Base-by-base conservation (phyloP, 1,139 yeast species). In the Yamadazyma songkhlaensis region DNA sequence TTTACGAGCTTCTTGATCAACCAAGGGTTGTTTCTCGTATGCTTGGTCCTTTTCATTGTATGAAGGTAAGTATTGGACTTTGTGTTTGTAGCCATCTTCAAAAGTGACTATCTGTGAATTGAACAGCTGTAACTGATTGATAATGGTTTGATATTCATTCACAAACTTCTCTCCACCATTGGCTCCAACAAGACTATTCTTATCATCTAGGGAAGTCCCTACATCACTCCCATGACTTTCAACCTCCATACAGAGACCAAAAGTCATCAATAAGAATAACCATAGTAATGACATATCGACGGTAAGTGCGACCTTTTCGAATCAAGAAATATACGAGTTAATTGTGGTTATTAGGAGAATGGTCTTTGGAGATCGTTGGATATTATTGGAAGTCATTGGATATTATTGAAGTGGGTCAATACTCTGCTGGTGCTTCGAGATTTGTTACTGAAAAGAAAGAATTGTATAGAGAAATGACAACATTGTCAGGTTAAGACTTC, bases 11-110 rank as follows among this genome's bases (percentile, higher is more conserved):
- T 13, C 9, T 0, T 9, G 8, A 17, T 41, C 43, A 3, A 17
- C 25, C 5, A 33, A 10, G 3, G 28, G 28, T 7, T 25, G 33
- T 12, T 27, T 22, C 6, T 32, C 31, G 14, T 40, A 43, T 11
- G 14, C 6, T 2, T 29, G 31, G 9, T 6, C 12, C 3, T 15
- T 20, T 3, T 31, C 25, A 29, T 42, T 32, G 29, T 33, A 42
- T 20, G 29, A 30, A 6, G 44, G 46, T 9, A 37, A 12, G 15
- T 26, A 11, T 24, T 34, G 32, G 25, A 37, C 29, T 11, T 37
- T 34, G 10, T 20, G 9, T 3, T 17, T 17, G 14, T 32, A 32
- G 3, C 27, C 34, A 9, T 24, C 28, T 17, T 31, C 34, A 9
- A 31, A 12, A 9, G 28, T 24, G n/a, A 9, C 15, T 23, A 13